Percentiles rank a stretch among this genome's conserved stretches.
Evolutionary conservation across 1,284 basidiomycete genomes (phyloP).

Genomic region (Stygiomarasmius scandens): DNA sequence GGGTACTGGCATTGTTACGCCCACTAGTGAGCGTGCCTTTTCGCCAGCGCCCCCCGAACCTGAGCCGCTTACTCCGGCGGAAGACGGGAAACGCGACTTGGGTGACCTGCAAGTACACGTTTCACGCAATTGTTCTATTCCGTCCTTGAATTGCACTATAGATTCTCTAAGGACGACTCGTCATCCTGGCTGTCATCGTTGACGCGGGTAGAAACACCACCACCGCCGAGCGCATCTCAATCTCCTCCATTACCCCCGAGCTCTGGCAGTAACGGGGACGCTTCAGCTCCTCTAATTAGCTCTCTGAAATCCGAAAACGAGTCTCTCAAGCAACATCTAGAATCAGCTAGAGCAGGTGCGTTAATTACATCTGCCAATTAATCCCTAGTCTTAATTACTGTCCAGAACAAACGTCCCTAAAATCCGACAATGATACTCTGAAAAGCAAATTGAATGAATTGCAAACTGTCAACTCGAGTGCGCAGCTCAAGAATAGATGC

Average conservation of each 20-base stretch:
- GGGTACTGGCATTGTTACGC: slow-evolving; percentile 25
- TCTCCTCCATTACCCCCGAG: slow-evolving; percentile 19
- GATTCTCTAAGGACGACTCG: slow-evolving; percentile 46
- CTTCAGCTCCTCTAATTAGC: neutral
- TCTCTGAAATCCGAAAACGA: neutral
- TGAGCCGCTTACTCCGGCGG: slow-evolving; percentile 28
- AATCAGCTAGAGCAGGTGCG: neutral
- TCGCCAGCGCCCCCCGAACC: slow-evolving; percentile 48
- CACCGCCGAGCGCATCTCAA: slow-evolving; percentile 20
- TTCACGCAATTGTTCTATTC: neutral
- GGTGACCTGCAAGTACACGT: slow-evolving; percentile 52
- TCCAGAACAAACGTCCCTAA: slow-evolving; percentile 23
- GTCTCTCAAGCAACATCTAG: neutral
- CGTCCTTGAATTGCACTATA: slow-evolving; percentile 19
- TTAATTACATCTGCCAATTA: no score
- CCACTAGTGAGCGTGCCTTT: slow-evolving; percentile 47
- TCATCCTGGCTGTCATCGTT: slow-evolving; percentile 61
- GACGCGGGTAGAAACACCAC: slow-evolving; percentile 47
- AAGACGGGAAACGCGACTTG: slow-evolving; percentile 47
- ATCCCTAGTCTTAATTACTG: no score
- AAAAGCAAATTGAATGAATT: slow-evolving; percentile 30
- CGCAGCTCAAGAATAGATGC: slow-evolving; percentile 11
- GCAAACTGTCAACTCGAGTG: slow-evolving; percentile 29
- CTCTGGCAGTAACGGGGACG: neutral
- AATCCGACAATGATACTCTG: slow-evolving; percentile 30